A percentile compares a stretch with the other conserved stretches of the same genome.
Conservation (phyloP, 2,329 filamentous ascomycete genomes). For the Elsinoe perseae region DNA sequence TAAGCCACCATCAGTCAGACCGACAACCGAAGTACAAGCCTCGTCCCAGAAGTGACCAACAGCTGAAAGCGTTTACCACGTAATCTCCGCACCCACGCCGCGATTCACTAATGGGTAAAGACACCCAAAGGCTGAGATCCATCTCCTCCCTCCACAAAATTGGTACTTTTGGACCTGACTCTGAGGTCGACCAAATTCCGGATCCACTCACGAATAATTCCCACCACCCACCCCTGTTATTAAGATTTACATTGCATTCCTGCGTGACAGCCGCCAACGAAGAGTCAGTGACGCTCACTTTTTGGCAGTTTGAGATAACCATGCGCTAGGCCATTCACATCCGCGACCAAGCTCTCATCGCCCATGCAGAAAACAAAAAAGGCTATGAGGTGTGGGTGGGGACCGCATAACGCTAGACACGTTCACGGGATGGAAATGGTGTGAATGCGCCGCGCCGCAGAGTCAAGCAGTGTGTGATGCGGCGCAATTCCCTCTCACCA, state of each 20-base stretch:
- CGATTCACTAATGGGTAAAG: background rate
- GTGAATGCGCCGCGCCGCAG: background rate
- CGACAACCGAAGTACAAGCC: slow-evolving; percentile 11
- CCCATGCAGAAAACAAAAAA: background rate
- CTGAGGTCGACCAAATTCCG: background rate
- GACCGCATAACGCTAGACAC: slow-evolving; percentile 4
- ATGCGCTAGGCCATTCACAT: background rate
- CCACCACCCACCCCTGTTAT: background rate
- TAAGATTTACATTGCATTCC: slow-evolving; percentile 11
- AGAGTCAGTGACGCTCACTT: slow-evolving; percentile 1
- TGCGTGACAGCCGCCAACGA: background rate
- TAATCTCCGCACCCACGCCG: slow-evolving; percentile 4
- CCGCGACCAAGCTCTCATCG: background rate
- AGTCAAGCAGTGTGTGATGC: background rate
- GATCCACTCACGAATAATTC: background rate
- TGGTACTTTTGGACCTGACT: background rate
- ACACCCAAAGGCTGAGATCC: slow-evolving; percentile 1
- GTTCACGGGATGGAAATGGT: background rate
- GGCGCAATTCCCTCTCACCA: background rate
- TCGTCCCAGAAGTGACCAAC: background rate
- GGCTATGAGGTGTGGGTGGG: slow-evolving; percentile 1
- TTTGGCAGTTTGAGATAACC: background rate
- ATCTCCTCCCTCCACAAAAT: background rate
- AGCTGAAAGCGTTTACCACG: background rate
- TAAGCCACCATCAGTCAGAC: slow-evolving; percentile 9